These are phyloP conservation scores for Apodospora peruviana DNA, from an alignment of 495 filamentous ascomycete species.

Conservation along the genomic window DNA sequence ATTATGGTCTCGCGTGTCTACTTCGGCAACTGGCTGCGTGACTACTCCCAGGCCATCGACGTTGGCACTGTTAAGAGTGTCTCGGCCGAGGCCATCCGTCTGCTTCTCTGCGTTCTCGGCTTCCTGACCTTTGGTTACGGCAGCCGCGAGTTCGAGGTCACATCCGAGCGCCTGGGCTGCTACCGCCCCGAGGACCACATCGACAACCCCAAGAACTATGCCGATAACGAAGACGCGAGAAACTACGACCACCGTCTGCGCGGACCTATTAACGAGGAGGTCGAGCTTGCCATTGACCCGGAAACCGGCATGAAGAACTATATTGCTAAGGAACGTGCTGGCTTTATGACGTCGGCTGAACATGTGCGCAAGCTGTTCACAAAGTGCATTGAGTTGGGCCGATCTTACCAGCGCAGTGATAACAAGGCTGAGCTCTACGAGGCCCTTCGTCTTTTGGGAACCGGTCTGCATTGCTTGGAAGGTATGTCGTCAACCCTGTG, in stretches of 20 bases:
- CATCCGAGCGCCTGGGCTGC: conserved; percentile 76
- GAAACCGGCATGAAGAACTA: conserved; percentile 86
- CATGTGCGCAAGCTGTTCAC: conserved; percentile 68
- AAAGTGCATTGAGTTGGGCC: conserved; percentile 66
- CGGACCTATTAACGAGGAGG: conserved; percentile 70
- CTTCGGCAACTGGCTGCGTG: conserved; percentile 90
- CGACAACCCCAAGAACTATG: conserved; percentile 73
- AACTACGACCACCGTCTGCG: conserved; percentile 73
- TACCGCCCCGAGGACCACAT: conserved; percentile 88
- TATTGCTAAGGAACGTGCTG: conserved; percentile 72
- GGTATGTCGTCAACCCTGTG: conserved; percentile 28
- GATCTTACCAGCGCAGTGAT: conserved; percentile 54
- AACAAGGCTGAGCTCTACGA: conserved; percentile 76
- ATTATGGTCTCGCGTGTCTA: conserved; percentile 78
- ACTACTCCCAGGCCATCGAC: conserved; percentile 78
- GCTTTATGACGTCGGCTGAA: conserved; percentile 69
- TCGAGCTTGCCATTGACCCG: conserved; percentile 70
- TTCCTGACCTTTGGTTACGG: conserved; percentile 71
- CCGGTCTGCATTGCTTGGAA: conserved; percentile 85
- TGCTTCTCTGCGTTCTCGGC: conserved; percentile 61
- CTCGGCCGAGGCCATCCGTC: conserved; percentile 81
- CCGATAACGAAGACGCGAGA: conserved; percentile 80
- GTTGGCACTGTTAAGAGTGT: conserved; percentile 85
- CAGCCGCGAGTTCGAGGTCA: conserved; percentile 90
- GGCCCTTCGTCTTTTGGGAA: conserved; percentile 77